Evolutionary conservation across 2,329 filamentous ascomycete species (phyloP), one percentile per base, ranked within the genome.

Genomic region (Ilyonectria destructans): DNA sequence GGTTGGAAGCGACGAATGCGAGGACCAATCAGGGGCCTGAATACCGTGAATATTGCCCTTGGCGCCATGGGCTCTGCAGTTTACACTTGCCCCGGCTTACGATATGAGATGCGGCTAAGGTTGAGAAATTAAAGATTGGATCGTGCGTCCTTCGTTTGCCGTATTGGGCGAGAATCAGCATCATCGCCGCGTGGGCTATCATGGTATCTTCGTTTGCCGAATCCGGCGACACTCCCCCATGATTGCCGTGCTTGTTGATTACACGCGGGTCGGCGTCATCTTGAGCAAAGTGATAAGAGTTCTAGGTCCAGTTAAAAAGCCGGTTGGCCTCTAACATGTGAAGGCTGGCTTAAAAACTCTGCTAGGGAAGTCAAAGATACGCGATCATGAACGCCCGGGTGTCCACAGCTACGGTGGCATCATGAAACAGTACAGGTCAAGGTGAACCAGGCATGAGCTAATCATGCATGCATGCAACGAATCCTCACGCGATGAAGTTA

Each of bases 1-100:
- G 52, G 51, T 66, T 68, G 62, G 71, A 75, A 66, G 68, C 74
- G 74, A 76, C 31, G 67, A 76, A 74, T 63, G 54, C 72, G 71
- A 75, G 21, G 63, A 35, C 73, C 69, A 75, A 71, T 76, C 37
- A 63, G 23, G 15, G 7, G 1, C 0, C 6, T 48, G 10, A 1
- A 33, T 19, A 29, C 23, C n/a, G 15, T 19, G 31, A 48, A 46
- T 45, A 37, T 45, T 37, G 46, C 45, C 55, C 26, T 26, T 26
- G 26, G 26, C 26, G 26, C 26, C 26, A 26, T 26, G 5, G 26
- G 26, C 26, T 26, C 26, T 26, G 26, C 26, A 3, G 4, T 62
- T 62, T 37, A 58, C 15, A 46, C 52, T 52, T 46, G 33, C 48
- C 15, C 35, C 12, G 17, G 19, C 35, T 61, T 48, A 40, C 29